Base-by-base conservation (phyloP, 768 basidiomycete species). In the Suillus paluster region DNA sequence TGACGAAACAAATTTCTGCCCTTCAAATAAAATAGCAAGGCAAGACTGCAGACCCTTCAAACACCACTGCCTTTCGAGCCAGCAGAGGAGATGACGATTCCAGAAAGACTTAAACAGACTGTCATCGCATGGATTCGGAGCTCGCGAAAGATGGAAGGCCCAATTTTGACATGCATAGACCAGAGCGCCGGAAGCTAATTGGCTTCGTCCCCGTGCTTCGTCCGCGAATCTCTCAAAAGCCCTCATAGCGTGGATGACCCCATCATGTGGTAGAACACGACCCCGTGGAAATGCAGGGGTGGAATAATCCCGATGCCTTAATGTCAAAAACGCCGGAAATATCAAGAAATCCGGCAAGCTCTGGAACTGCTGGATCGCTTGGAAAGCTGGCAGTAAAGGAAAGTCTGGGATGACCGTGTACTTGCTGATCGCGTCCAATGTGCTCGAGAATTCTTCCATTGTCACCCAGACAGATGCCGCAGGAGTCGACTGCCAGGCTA, bases 61-160 rank as follows among this genome's bases (percentile, higher is more conserved):
- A 49, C 17, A 49, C 48, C 48, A 49, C 48, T 30, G 48, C 17
- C 4, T 49, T 49, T 49, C 48, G 10, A 49, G 48, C 48, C 48
- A 49, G 48, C 48, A 49, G 48, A 30, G 27, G 17, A 49, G 25
- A 49, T 30, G 25, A 25, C 1, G 10, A 11, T 17, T 49, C 48
- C 17, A 30, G 48, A 49, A 49, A 27, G 5, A 49, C 15, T 49
- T 27, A 5, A 30, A 49, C 27, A 27, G 10, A 25, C 27, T 49
- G 27, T 30, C 10, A 17, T 30, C 48, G 25, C 48, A 49, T 19
- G 48, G 27, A 30, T 17, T 30, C 14, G 27, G 48, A 11, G 27
- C 27, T 19, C 25, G 25, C 9, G 48, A 27, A 15, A 49, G 48
- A 9, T 49, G 48, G 25, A 49, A 49, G 17, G 17, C 25, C 48